Evolutionary conservation across 345 rosid species (phyloP).

Genomic region (Rhodamnia argentea): DNA sequence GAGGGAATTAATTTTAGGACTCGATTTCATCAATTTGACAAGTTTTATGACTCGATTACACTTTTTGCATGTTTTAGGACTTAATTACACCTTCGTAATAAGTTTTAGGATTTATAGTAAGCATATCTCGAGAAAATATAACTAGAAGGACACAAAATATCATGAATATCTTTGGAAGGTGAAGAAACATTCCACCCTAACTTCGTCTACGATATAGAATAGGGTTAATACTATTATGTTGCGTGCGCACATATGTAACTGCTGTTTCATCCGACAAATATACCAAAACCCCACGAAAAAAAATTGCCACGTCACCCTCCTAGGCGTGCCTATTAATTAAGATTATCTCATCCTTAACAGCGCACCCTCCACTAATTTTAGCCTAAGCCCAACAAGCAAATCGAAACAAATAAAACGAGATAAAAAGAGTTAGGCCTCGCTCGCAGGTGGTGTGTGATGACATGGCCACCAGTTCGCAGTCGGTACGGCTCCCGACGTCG

Average conservation of each 20-base stretch:
- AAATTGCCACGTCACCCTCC: not conserved
- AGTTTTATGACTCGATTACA: too few species aligned
- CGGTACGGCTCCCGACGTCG: not conserved
- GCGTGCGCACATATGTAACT: not conserved
- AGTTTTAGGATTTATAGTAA: too few species aligned
- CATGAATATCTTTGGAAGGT: not conserved
- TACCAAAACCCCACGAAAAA: not conserved
- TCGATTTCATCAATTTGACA: too few species aligned
- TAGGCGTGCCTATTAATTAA: not conserved
- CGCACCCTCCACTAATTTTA: constrained; percentile 4
- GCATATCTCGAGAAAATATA: too few species aligned
- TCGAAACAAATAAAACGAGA: not conserved
- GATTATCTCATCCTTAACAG: not conserved
- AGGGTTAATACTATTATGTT: not conserved
- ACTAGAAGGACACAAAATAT: too few species aligned
- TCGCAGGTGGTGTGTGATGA: not conserved
- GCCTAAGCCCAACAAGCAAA: not conserved
- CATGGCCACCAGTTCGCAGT: not conserved
- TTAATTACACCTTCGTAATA: too few species aligned
- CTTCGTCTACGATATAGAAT: not conserved
- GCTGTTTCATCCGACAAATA: not conserved
- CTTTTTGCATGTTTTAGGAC: too few species aligned
- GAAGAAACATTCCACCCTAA: not conserved
- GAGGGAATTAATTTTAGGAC: too few species aligned
- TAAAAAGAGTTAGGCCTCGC: constrained; percentile 7